A percentile compares a stretch with the other conserved stretches of the same genome.
These are phyloP conservation scores for Paramyrothecium sp. DNA, from an alignment of 2,329 filamentous ascomycete genomes.

Conservation along the genomic window DNA sequence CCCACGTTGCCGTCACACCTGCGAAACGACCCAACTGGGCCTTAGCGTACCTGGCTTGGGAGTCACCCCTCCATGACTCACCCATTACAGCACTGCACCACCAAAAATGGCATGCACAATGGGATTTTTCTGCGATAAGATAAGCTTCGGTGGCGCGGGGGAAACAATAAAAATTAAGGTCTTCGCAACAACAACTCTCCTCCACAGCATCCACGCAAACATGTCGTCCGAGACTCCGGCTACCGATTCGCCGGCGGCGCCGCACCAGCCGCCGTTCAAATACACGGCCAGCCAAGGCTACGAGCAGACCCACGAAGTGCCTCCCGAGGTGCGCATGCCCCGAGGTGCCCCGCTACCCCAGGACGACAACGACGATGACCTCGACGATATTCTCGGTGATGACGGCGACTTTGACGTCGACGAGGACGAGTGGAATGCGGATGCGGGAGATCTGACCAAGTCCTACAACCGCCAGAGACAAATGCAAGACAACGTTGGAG, in stretches of 20 bases:
- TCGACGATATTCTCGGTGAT: conserved; percentile 28
- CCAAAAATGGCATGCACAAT: not conserved
- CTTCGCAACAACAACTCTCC: not conserved
- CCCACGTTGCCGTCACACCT: too few relatives aligned
- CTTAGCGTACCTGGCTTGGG: not conserved
- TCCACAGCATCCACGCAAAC: conserved; percentile 2
- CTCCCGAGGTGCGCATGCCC: conserved; percentile 27
- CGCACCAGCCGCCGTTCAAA: conserved; percentile 43
- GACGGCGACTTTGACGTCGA: conserved; percentile 55
- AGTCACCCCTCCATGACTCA: not conserved
- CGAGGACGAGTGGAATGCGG: conserved; percentile 60
- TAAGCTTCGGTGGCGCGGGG: not conserved
- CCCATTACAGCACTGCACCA: not conserved
- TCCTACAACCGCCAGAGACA: conserved; percentile 83
- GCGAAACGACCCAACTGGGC: not conserved
- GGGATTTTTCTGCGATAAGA: not conserved
- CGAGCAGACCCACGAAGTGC: conserved; percentile 33
- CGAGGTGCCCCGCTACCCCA: conserved; percentile 19
- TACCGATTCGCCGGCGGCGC: conserved; percentile 33
- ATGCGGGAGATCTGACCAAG: conserved; percentile 73
- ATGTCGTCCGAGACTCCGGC: conserved; percentile 6
- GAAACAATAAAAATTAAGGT: conserved; percentile 3
- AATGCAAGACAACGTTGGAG: conserved; percentile 46
- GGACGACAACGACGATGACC: conserved; percentile 19
- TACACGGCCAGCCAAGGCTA: conserved; percentile 45